phyloP scores from a whole-genome alignment of 306 rosid species.

The Vicia faba region DNA sequence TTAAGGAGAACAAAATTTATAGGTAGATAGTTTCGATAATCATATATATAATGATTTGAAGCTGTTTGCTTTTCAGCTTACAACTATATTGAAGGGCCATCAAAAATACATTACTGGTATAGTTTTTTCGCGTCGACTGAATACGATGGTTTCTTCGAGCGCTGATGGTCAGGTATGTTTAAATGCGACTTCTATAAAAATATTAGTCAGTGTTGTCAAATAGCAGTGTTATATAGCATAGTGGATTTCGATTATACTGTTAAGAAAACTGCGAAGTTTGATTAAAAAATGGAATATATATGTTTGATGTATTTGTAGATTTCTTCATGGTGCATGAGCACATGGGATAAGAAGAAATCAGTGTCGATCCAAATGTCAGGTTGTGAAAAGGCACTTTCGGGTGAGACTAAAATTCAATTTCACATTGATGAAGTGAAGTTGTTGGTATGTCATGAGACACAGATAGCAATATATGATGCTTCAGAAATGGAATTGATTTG shows the following conservation, averaged over 20 bases:
- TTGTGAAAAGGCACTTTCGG: conserved; percentile 38
- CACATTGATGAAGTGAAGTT: conserved; percentile 52
- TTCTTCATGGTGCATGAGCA: conserved; percentile 49
- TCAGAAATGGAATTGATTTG: conserved; percentile 47
- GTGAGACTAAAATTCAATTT: conserved; percentile 44
- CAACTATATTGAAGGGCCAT: conserved; percentile 66
- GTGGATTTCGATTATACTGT: background rate
- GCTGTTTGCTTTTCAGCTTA: conserved; percentile 42
- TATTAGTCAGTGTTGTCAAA: background rate
- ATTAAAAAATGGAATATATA: background rate
- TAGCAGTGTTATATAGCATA: background rate
- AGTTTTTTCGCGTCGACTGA: conserved; percentile 59
- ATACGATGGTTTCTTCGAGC: conserved; percentile 64
- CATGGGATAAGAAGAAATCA: conserved; percentile 54
- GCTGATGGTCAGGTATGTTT: conserved; percentile 68
- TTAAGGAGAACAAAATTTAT: conserved; percentile 10
- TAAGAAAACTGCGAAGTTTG: background rate
- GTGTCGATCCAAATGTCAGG: conserved; percentile 45
- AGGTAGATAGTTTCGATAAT: conserved; percentile 18
- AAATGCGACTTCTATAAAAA: background rate
- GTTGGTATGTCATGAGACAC: conserved; percentile 54
- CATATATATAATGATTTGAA: conserved; percentile 21
- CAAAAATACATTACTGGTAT: conserved; percentile 66
- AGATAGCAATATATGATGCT: conserved; percentile 57
- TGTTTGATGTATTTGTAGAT: conserved; percentile 33